Evolutionary conservation across 2,329 filamentous ascomycete genomes (phyloP), one percentile per base, ranked within the genome.

Genomic region (Diaporthe citriasiana): DNA sequence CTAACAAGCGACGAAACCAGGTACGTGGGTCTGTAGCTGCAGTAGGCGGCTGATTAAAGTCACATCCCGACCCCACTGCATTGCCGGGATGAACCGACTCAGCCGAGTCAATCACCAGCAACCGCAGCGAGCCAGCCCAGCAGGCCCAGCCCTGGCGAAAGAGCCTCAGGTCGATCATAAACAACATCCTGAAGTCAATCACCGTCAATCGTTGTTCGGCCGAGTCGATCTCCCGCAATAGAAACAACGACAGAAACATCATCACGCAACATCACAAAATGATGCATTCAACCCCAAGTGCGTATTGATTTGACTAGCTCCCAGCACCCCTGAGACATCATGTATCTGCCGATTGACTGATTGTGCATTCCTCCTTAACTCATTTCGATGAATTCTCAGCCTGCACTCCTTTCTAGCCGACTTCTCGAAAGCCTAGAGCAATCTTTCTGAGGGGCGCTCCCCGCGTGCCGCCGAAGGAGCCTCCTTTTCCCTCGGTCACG

Each of bases 31-130:
- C 25, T 35, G 15, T 8, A 4, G n/a, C 40, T 22, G 53, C 68
- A 70, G 53, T 51, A 38, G 56, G 57, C 65, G 73, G 70, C 70
- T 74, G 60, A 74, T 74, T 70, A 65, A 55, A 74, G 73, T 74
- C 56, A 69, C 63, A 74, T 56, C 30, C 30, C 35, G n/a, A 33
- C 73, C 73, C 73, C 73, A 74, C 73, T 45, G 33, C n/a, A 45
- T 17, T 10, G 27, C 69, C 42, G 55, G 59, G 57, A 66, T 66
- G 22, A 51, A 59, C 51, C 42, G 38, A 33, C 51, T 55, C 42
- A 42, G n/a, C 40, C 40, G n/a, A 40, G 42, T 38, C 42, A n/a
- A 10, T 47, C 30, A 22, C 42, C 42, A 55, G 42, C 42, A 47
- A 19, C 17, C 42, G 17, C 42, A n/a, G n/a, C n/a, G n/a, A n/a